Percentiles rank a stretch among this genome's conserved stretches.
Conservation (phyloP, 768 basidiomycete genomes). For the Brasilioporus rufonigricans region DNA sequence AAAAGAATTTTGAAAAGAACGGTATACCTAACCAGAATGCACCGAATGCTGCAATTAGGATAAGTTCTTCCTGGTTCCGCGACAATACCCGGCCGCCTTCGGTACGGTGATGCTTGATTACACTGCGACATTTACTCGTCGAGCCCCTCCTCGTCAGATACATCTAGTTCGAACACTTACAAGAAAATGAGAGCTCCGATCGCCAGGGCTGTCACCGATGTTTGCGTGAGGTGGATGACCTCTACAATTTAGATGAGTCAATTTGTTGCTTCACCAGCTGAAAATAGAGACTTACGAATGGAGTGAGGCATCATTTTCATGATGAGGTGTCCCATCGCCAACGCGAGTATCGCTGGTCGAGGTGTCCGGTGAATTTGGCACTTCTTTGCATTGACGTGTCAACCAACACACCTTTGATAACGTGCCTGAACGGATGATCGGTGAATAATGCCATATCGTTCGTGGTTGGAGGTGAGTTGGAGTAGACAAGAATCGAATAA, state of each 20-base stretch:
- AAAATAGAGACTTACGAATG: constrained; percentile 29
- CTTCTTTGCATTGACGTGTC: not conserved
- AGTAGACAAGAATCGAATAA: constrained; percentile 3
- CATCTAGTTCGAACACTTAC: constrained; percentile 39
- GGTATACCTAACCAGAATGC: constrained; percentile 74
- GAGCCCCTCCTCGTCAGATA: not conserved
- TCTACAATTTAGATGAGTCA: constrained; percentile 37
- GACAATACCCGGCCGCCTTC: constrained; percentile 53
- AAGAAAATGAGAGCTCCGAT: constrained; percentile 63
- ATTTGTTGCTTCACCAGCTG: constrained; percentile 1
- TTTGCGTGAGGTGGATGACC: constrained; percentile 67
- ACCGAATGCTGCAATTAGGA: constrained; percentile 68
- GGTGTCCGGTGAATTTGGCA: constrained; percentile 8
- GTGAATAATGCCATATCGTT: constrained; percentile 31
- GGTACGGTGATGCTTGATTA: constrained; percentile 63
- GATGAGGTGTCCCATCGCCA: constrained; percentile 48
- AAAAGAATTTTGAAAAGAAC: not conserved
- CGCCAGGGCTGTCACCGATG: constrained; percentile 67
- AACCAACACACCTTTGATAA: constrained; percentile 28
- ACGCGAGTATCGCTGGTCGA: constrained; percentile 43
- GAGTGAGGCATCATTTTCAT: constrained; percentile 45
- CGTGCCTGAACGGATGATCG: constrained; percentile 34
- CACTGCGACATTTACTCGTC: constrained; percentile 37
- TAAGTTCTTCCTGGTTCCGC: constrained; percentile 69
- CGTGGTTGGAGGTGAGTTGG: constrained; percentile 2